Evolutionary conservation across 2,329 filamentous ascomycete genomes (phyloP), one percentile per base, ranked within the genome.

Genomic region (Aspergillus sp.): DNA sequence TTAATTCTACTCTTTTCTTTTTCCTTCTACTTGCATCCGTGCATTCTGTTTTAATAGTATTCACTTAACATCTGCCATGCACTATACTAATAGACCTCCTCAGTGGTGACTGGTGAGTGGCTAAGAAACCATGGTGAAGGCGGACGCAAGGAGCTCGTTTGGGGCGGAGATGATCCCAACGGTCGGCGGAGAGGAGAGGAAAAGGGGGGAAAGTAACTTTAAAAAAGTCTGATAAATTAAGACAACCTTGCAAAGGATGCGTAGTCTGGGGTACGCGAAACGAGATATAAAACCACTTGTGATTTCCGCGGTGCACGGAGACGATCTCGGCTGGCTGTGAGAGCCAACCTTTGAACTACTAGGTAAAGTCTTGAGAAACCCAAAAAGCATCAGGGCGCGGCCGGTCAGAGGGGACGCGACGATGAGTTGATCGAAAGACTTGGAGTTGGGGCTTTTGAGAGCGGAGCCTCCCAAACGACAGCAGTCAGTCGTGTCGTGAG

Each of bases 161-260:
- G 56, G 59, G 58, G 62, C 63, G 63, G 63, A 63, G 63, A 60
- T 53, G 57, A 58, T 62, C 56, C 32, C 63, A 64, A 64, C 63
- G 63, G 61, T 53, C 57, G 55, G 62, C 63, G 62, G 62, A 62
- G 59, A 63, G 53, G 58, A 59, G 57, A 43, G 48, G 53, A 58
- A 44, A 55, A 43, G 53, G 52, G 56, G 55, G 49, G 48, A 53
- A 36, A 48, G 53, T n/a, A 50, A 45, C 30, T 38, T 18, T 26
- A 45, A 53, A 50, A 30, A 49, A 45, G 48, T 52, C 34, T 34
- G 42, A 48, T 36, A 48, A 53, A 44, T 48, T 36, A 53, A 24
- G 45, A 57, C 12, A 36, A 36, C 12, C 34, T n/a, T 48, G 38
- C 34, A 54, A 45, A 51, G 38, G 52, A 64, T 47, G 32, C 38